These are phyloP conservation scores for Didymella pinodella DNA, from an alignment of 2,329 filamentous ascomycete species.

Conservation along the genomic window DNA sequence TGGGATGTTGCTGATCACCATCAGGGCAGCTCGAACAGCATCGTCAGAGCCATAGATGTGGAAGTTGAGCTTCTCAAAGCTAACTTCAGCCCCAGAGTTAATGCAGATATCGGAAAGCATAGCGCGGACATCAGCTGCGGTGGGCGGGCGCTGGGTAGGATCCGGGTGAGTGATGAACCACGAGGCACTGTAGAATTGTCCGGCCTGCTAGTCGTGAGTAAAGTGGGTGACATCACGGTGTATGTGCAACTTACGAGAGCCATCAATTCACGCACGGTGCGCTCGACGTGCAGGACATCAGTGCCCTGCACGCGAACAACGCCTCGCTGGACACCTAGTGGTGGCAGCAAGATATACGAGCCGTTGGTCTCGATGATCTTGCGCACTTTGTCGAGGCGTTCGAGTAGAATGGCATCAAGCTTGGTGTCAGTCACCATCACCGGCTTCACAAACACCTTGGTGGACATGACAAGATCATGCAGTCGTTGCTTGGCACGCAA, in stretches of 20 bases:
- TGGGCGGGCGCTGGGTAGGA: conserved; percentile 67
- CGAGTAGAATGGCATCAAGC: conserved; percentile 91
- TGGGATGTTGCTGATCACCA: conserved; percentile 88
- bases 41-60: conserved; percentile 96
- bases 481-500: conserved; percentile 89
- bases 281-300: conserved; percentile 92
- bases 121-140: conserved; percentile 75
- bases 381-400: conserved; percentile 92
- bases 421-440: conserved; percentile 89
- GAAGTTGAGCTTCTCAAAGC: conserved; percentile 93
- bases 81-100: conserved; percentile 92
- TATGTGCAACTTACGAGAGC: conserved; percentile 70
- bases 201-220: conserved; percentile 66
- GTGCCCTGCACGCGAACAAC: conserved; percentile 90
- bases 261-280: conserved; percentile 96
- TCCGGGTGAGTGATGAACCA: conserved; percentile 92
- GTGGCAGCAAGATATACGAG: conserved; percentile 91
- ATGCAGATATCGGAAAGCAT: conserved; percentile 96
- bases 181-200: conserved; percentile 95
- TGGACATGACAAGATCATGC: conserved; percentile 80
- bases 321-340: conserved; percentile 83
- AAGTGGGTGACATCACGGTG: conserved; percentile 2
- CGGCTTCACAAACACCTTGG: conserved; percentile 84
- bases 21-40: conserved; percentile 92
- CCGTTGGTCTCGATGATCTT: conserved; percentile 98